phyloP scores from a whole-genome alignment of 169 alveolate genomes.

The Amoebophrya sp. region DNA sequence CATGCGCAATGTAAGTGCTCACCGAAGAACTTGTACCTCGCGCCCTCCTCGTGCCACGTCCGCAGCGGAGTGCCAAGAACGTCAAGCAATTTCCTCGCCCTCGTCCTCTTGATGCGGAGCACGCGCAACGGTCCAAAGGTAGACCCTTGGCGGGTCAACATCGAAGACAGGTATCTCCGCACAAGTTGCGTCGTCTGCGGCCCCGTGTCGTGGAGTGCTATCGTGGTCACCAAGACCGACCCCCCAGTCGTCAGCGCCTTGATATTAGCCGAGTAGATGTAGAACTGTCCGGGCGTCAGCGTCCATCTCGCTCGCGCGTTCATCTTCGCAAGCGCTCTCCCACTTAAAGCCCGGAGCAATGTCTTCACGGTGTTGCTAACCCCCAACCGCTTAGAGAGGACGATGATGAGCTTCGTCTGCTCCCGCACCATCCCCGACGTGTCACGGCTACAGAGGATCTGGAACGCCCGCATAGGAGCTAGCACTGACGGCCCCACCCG shows the following conservation, averaged over 20 bases:
- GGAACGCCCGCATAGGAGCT: background rate
- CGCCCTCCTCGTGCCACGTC: background rate
- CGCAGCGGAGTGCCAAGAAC: background rate
- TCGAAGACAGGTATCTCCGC: background rate
- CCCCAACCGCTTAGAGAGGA: too few species aligned
- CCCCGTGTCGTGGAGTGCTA: background rate
- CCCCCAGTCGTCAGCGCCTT: background rate
- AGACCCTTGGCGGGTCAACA: background rate
- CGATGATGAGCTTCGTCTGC: too few species aligned
- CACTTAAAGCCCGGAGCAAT: too few species aligned
- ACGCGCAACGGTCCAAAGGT: too few species aligned
- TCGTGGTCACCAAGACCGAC: background rate
- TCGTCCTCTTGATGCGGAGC: too few species aligned
- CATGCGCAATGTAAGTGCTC: background rate
- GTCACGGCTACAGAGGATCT: background rate
- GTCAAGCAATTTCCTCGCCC: background rate
- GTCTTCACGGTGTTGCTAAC: too few species aligned
- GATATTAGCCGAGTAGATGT: background rate
- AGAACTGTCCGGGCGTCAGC: background rate
- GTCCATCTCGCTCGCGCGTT: too few species aligned
- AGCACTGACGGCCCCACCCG: background rate
- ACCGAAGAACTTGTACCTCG: background rate
- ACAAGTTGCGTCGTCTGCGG: background rate
- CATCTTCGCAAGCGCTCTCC: too few species aligned
- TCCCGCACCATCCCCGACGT: background rate